Evolutionary conservation across 176 grass and related monocot genomes (phyloP), one percentile per base, ranked within the genome.

Genomic region (Elymus sibiricus): DNA sequence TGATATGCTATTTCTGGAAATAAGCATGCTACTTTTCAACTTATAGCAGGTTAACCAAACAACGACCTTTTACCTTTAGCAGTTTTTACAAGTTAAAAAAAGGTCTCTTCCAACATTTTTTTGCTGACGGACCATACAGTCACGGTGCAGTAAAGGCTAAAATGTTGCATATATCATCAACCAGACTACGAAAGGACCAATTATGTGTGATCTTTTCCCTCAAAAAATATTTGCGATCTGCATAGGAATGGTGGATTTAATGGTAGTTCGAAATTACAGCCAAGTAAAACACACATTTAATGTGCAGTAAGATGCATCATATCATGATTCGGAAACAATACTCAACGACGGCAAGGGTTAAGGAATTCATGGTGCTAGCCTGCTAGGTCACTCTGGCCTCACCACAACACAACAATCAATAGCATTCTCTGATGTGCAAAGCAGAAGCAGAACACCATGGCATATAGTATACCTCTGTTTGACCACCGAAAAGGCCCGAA

Each of bases 391-490:
- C 35, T 37, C 11, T 44, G 16, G 53, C 24, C 56, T 9, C 25
- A 58, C 53, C 12, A 28, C 2, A 8, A 34, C 64, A 66, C 21
- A 7, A 77, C 13, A 78, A 68, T 28, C 5, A 68, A 78, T 56
- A 58, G 24, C 74, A 68, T 40, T 44, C 12, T 78, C 22, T 11
- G 22, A 11, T 14, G 55, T 53, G 28, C 62, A 37, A 26, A 19
- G n/a, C 60, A 65, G 21, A 26, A 19, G n/a, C 60, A 65, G 21
- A 84, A 65, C 29, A 66, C 13, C 73, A 28, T 65, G 44, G 31
- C 22, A 85, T 29, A 35, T 32, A 67, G 44, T 82, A 31, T 92
- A 97, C 94, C 70, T 84, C 88, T 68, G 95, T 76, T 34, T 62
- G 58, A 22, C 71, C 59, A 43, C 80, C 90, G 21, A 82, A 92